Conservation (phyloP, 169 alveolate genomes). For the Plasmodium coatneyi region DNA sequence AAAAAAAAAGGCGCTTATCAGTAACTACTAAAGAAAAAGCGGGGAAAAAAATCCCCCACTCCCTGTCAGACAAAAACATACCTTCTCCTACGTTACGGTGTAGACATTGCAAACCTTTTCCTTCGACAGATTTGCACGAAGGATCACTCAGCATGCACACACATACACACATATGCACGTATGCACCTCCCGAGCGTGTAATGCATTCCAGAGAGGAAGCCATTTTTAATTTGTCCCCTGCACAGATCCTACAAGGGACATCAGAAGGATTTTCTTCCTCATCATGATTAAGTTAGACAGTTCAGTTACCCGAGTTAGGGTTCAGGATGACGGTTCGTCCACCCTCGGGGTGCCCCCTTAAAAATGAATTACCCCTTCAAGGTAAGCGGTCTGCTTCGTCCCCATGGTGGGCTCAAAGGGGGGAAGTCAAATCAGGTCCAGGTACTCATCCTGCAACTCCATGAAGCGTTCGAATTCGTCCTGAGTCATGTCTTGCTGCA, state of each 20-base stretch:
- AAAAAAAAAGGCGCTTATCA: not conserved
- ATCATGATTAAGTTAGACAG: not conserved
- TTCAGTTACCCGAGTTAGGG: not conserved
- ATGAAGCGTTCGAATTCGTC: slow-evolving; percentile 54
- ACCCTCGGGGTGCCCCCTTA: too few species aligned
- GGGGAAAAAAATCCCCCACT: not conserved
- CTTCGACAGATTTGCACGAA: not conserved
- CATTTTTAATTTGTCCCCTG: not conserved
- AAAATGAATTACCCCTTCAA: too few species aligned
- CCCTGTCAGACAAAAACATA: not conserved
- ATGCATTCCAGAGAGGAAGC: not conserved
- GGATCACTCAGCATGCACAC: not conserved
- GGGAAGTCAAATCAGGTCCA: slow-evolving; percentile 7
- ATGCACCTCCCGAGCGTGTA: not conserved
- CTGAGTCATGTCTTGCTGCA: slow-evolving; percentile 69
- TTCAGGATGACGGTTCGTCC: not conserved
- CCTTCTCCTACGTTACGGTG: not conserved
- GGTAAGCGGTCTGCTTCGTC: too few species aligned
- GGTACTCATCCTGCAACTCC: slow-evolving; percentile 53
- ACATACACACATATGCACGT: not conserved
- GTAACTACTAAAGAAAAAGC: not conserved
- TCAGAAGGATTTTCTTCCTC: not conserved
- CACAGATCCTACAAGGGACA: not conserved
- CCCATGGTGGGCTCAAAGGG: too few species aligned
- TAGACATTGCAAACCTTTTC: not conserved